These are phyloP conservation scores for Malus orientalis DNA, from an alignment of 306 rosid species.

Conservation along the genomic window DNA sequence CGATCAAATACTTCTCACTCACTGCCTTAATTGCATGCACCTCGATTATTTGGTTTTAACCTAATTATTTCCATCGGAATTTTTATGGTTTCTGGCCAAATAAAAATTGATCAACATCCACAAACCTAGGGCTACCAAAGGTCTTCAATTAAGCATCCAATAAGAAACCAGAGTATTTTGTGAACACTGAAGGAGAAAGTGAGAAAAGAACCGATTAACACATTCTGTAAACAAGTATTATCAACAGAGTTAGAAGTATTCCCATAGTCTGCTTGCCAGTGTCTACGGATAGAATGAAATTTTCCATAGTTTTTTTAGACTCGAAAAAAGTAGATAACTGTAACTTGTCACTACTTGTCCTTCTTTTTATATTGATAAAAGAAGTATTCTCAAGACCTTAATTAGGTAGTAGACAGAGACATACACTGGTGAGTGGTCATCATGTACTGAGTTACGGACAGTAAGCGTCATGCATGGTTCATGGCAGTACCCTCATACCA, in stretches of 20 bases:
- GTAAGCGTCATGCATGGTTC: neutral
- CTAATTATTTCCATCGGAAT: neutral
- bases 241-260: neutral
- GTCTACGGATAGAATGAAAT: fast-evolving
- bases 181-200: neutral
- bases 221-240: neutral
- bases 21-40: neutral
- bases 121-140: neutral
- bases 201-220: neutral
- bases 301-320: too few species aligned
- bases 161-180: neutral
- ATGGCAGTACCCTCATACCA: neutral
- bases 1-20: neutral
- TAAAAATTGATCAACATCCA: neutral
- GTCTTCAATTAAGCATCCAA: neutral
- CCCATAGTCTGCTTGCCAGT: too few species aligned
- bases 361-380: too few species aligned
- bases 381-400: too few species aligned
- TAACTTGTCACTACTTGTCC: too few species aligned
- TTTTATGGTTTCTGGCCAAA: neutral
- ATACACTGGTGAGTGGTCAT: neutral
- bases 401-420: neutral
- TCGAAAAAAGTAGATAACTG: fast-evolving
- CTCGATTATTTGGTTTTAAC: neutral
- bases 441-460: neutral